These are phyloP conservation scores for Citrus inodora DNA, from an alignment of 345 rosid genomes.

Conservation along the genomic window DNA sequence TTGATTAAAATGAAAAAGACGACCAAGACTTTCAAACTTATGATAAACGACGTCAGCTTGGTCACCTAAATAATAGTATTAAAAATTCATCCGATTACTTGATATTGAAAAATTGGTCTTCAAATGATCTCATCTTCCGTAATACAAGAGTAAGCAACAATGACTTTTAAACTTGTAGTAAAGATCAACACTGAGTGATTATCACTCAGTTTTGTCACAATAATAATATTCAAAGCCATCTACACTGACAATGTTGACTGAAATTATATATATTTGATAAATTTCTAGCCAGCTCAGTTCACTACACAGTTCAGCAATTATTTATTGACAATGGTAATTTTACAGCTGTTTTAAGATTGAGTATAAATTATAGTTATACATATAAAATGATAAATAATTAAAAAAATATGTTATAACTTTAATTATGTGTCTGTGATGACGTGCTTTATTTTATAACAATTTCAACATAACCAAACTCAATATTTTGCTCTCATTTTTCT, in stretches of 20 bases:
- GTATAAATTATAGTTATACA: no score
- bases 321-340: no score
- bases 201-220: background rate
- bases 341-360: no score
- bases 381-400: no score
- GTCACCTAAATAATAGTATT: background rate
- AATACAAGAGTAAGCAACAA: background rate
- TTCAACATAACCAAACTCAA: rapidly evolving
- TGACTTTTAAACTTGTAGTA: background rate
- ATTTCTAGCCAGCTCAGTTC: no score
- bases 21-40: background rate
- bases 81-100: background rate
- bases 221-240: background rate
- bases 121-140: background rate
- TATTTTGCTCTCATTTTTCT: no score
- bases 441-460: rapidly evolving
- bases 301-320: background rate
- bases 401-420: no score
- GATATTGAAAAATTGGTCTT: background rate
- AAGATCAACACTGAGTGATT: background rate
- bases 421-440: rapidly evolving
- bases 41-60: background rate
- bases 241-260: background rate
- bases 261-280: no score
- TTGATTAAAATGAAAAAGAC: background rate